These are phyloP conservation scores for Anisodus tanguticus DNA, from an alignment of 257 asterid species.

Conservation along the genomic window DNA sequence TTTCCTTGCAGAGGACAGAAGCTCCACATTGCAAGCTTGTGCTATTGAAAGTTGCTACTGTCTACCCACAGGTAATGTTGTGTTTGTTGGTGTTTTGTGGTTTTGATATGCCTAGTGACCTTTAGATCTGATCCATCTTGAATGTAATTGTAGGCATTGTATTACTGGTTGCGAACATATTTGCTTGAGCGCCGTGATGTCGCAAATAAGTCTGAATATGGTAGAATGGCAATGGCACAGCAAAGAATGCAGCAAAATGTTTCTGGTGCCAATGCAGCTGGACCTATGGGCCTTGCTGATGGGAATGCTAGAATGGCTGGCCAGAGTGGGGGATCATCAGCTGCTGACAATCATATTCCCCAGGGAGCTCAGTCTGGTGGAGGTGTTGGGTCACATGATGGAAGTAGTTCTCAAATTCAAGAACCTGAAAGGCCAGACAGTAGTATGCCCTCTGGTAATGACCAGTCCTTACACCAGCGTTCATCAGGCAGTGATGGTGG, in stretches of 20 bases:
- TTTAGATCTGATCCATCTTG: conserved; percentile 34
- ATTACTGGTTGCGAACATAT: conserved; percentile 98
- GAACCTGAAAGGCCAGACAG: conserved; percentile 83
- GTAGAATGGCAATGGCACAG: conserved; percentile 97
- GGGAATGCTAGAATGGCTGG: conserved; percentile 69
- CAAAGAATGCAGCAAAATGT: conserved; percentile 96
- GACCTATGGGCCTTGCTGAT: conserved; percentile 64
- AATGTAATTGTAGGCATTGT: conserved; percentile 69
- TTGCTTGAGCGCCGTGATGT: conserved; percentile 98
- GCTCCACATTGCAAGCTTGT: conserved; percentile 97
- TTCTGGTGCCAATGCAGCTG: conserved; percentile 60
- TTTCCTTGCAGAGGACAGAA: conserved; percentile 93
- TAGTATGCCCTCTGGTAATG: conserved; percentile 70
- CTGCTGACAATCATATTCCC: conserved; percentile 78
- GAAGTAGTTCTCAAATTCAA: conserved; percentile 71
- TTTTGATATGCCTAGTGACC: conserved; percentile 30
- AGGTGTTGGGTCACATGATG: conserved; percentile 78
- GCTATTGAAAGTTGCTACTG: conserved; percentile 82
- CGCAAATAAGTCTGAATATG: conserved; percentile 90
- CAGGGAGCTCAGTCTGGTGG: conserved; percentile 75
- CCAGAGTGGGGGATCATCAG: conserved; percentile 68
- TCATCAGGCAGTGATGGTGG: conserved; percentile 72
- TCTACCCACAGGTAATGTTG: conserved; percentile 83
- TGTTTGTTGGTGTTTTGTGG: conserved; percentile 28
- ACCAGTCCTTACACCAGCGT: conserved; percentile 67